Base-by-base conservation (phyloP, 768 basidiomycete genomes). In the Suillus weaverae region DNA sequence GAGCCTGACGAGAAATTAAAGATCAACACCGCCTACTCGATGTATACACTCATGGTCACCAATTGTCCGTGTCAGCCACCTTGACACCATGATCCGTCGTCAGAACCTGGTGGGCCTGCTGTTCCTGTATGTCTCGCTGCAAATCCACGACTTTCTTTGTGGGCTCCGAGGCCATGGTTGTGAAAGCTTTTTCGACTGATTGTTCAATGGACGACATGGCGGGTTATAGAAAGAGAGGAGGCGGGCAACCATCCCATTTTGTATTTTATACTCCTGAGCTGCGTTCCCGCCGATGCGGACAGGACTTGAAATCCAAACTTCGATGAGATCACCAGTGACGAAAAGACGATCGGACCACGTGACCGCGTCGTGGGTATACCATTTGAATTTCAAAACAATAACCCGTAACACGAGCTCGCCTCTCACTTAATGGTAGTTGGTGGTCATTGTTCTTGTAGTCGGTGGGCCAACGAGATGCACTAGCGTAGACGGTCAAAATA, bases 71-170 rank as follows among this genome's bases (percentile, higher is more conserved):
- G 68, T 91, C 81, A 0, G 83, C 76, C 18, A 89, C 73, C 61
- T 80, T 82, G 36, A 84, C 81, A 26, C 89, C 90, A 68, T 84
- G 81, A 68, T 90, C 88, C 13, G 86, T 90, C 0, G 88, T 90
- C 66, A 89, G 39, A 60, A 63, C 54, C 5, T 60, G 64, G 26
- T 35, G 62, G n/a, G 67, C 8, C 33, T 16, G 62, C 8, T 67
- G 50, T 22, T 71, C 68, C 53, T 73, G 74, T 10, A 68, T 73
- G 64, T 76, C 74, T 32, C 55, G 67, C 62, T 71, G 69, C 56
- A 77, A 32, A 59, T 75, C 72, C 46, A 16, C 64, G 6, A 70
- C 57, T 66, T 74, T 75, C 50, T 66, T 59, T 1, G 72, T 67
- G 41, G 26, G 26, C 26, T 26, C 26, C 1, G 68, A 33, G 26